phyloP scores from a whole-genome alignment of 2,329 filamentous ascomycete species.

The Magnaporthiopsis incrustans region DNA sequence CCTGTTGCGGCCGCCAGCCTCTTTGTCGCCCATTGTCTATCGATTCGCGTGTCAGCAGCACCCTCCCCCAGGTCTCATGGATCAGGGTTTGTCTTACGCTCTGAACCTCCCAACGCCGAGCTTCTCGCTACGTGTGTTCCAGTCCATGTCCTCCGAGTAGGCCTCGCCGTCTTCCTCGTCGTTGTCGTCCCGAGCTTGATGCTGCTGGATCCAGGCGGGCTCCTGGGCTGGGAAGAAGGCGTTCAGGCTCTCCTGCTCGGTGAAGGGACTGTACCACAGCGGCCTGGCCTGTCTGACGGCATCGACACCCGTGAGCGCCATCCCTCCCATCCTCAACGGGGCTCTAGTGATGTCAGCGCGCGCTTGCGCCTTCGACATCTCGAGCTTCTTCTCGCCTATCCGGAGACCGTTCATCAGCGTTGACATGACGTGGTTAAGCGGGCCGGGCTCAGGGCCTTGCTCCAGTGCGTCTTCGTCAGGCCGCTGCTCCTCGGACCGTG shows the following conservation, averaged over 20 bases:
- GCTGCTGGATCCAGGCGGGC: neutral
- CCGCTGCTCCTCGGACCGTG: neutral
- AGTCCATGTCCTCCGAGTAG: neutral
- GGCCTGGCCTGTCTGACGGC: neutral
- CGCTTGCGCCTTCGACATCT: neutral
- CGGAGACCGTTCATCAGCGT: neutral
- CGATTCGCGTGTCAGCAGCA: neutral
- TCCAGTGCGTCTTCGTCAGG: neutral
- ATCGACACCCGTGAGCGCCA: neutral
- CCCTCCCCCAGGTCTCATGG: neutral
- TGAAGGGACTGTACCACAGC: neutral
- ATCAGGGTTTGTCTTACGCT: neutral
- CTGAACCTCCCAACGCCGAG: neutral
- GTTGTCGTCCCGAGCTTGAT: neutral
- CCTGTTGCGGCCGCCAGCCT: neutral
- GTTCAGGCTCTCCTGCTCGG: neutral
- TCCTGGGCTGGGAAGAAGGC: neutral
- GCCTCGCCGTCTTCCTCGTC: neutral
- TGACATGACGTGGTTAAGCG: neutral
- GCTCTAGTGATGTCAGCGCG: neutral
- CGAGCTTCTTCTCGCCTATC: neutral
- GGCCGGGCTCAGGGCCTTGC: neutral
- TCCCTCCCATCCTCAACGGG: neutral
- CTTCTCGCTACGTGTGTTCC: neutral
- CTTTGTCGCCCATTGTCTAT: neutral